Conservation (phyloP, 257 asterid genomes). For the Salvia hispanica region DNA sequence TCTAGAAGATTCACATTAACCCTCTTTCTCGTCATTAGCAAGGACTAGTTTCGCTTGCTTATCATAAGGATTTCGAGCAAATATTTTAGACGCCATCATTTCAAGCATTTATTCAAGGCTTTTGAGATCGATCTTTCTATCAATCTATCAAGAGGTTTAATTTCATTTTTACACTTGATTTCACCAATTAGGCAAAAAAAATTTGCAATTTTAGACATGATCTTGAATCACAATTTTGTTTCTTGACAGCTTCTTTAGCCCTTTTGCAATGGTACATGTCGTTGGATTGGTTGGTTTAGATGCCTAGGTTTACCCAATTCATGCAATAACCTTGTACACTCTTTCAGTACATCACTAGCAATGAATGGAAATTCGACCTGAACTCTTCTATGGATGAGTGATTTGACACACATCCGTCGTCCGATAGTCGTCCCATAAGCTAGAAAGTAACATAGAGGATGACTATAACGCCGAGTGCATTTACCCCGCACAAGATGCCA, state of each 20-base stretch:
- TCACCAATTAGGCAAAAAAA: slow-evolving; percentile 13
- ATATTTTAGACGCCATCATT: neutral
- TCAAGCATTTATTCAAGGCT: neutral
- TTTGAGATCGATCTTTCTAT: neutral
- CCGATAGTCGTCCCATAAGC: no score
- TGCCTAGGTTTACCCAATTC: neutral
- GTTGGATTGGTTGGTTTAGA: slow-evolving; percentile 93
- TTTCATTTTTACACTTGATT: neutral
- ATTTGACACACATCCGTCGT: no score
- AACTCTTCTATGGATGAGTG: no score
- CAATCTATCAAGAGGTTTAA: slow-evolving; percentile 76
- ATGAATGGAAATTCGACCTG: no score
- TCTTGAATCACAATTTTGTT: slow-evolving; percentile 19
- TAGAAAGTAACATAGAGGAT: no score
- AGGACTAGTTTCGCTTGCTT: neutral
- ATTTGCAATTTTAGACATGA: slow-evolving; percentile 1
- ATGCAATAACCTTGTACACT: neutral
- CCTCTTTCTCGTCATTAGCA: no score
- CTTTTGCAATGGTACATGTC: slow-evolving; percentile 96
- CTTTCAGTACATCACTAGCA: neutral
- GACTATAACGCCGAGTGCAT: no score
- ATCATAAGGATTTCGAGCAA: neutral
- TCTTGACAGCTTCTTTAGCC: slow-evolving; percentile 81
- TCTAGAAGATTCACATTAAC: no score
- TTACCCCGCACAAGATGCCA: no score